These are phyloP conservation scores for Solanum microdontum DNA, from an alignment of 257 asterid genomes.

Conservation along the genomic window DNA sequence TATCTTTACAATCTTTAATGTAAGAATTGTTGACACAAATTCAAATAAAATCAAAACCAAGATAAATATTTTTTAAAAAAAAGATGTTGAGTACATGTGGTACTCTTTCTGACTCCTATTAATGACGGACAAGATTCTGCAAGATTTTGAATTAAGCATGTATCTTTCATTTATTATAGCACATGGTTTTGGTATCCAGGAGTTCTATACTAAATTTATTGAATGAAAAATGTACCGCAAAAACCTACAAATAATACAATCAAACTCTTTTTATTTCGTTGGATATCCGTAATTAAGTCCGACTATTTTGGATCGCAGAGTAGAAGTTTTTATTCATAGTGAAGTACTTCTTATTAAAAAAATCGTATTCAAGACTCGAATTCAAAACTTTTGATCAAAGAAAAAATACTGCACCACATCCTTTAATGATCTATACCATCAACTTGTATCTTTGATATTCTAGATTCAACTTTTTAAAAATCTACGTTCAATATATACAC, in stretches of 20 bases:
- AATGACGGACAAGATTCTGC: neutral
- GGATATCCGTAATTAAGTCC: too few relatives aligned
- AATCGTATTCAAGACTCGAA: fast-evolving
- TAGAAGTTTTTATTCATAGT: fast-evolving
- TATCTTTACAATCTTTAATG: too few relatives aligned
- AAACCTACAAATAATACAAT: neutral
- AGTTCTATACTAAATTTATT: neutral
- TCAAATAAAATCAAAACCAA: neutral
- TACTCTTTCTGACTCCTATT: neutral
- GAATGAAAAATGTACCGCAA: neutral
- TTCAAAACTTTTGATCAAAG: too few relatives aligned
- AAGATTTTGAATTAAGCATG: neutral
- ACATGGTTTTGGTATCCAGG: neutral
- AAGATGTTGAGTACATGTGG: neutral
- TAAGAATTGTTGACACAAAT: neutral
- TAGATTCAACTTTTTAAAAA: neutral
- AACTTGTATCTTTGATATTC: neutral
- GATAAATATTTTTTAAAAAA: too few relatives aligned
- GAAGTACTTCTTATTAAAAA: too few relatives aligned
- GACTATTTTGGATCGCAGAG: fast-evolving
- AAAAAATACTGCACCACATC: neutral
- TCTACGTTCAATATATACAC: neutral
- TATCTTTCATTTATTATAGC: neutral
- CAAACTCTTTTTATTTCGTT: neutral
- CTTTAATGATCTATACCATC: neutral